Conservation (phyloP, 2,329 filamentous ascomycete species). For the Fusarium albosuccineum region DNA sequence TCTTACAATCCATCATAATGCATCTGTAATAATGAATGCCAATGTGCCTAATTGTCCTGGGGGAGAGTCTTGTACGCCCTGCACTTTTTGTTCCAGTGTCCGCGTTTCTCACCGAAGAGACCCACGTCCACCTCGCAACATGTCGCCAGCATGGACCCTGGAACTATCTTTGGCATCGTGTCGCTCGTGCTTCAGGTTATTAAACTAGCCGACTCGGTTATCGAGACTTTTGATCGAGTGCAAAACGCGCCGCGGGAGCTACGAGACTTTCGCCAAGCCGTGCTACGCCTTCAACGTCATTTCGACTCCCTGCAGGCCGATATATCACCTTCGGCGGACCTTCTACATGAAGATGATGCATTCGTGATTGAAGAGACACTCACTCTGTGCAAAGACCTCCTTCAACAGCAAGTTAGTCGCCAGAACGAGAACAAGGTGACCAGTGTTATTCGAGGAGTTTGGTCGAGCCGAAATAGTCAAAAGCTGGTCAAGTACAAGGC, state of each 20-base stretch:
- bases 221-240: slow-evolving; percentile 18
- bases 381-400: not conserved
- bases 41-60: too few species aligned
- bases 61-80: not conserved
- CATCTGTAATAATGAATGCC: not conserved
- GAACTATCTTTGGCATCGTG: slow-evolving; percentile 10
- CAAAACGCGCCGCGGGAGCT: slow-evolving; percentile 26
- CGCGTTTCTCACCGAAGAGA: not conserved
- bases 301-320: slow-evolving; percentile 13
- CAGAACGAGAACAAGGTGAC: not conserved
- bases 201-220: slow-evolving; percentile 17
- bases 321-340: not conserved
- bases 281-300: slow-evolving; percentile 18
- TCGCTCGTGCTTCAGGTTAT: slow-evolving; percentile 15
- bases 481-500: slow-evolving; percentile 14
- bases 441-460: slow-evolving; percentile 8
- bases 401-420: slow-evolving; percentile 1
- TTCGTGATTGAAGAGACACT: slow-evolving; percentile 13
- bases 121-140: slow-evolving; percentile 10
- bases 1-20: not conserved
- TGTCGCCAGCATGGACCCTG: slow-evolving; percentile 11
- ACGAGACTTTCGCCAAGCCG: slow-evolving; percentile 20
- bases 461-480: slow-evolving; percentile 4
- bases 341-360: slow-evolving; percentile 5
- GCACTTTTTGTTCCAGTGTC: too few species aligned